Evolutionary conservation across 176 grass and related monocot genomes (phyloP).

Genomic region (Themeda triandra): DNA sequence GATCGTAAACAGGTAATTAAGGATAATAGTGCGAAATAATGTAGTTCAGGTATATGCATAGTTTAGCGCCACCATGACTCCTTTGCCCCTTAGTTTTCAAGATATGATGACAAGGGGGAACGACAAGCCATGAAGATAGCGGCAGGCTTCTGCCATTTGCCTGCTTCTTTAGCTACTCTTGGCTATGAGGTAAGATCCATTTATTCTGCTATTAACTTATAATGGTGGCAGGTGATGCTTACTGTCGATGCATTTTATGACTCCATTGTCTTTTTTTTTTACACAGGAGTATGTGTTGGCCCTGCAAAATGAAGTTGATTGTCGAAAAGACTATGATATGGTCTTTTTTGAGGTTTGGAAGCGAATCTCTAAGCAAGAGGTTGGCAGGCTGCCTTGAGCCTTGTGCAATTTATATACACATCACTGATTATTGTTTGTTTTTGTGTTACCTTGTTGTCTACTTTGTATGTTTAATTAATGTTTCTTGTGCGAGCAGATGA

Average conservation of each 20-base stretch:
- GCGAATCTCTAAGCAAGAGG: not conserved
- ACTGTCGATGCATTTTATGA: not conserved
- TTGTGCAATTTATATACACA: not conserved
- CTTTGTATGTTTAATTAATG: not conserved
- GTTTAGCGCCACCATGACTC: not conserved
- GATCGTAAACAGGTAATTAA: not conserved
- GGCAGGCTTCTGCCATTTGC: not conserved
- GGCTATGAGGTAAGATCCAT: not conserved
- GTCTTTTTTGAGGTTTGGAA: slow-evolving; percentile 13
- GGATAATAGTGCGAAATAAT: not conserved
- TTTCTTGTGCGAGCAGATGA: not conserved
- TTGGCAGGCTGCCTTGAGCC: not conserved
- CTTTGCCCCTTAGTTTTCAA: not conserved
- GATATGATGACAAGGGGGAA: not conserved
- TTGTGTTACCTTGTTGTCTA: not conserved
- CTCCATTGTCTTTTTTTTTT: not conserved
- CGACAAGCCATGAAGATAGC: slow-evolving; percentile 1
- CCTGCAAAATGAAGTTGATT: not conserved
- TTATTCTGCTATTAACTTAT: not conserved
- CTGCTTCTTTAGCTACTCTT: not conserved
- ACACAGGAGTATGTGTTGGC: not conserved
- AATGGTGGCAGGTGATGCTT: not conserved
- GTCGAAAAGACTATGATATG: not conserved
- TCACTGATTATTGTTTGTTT: not conserved
- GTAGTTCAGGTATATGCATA: not conserved